Conservation (phyloP, 2,329 filamentous ascomycete genomes). For the Cladophialophora bantiana region DNA sequence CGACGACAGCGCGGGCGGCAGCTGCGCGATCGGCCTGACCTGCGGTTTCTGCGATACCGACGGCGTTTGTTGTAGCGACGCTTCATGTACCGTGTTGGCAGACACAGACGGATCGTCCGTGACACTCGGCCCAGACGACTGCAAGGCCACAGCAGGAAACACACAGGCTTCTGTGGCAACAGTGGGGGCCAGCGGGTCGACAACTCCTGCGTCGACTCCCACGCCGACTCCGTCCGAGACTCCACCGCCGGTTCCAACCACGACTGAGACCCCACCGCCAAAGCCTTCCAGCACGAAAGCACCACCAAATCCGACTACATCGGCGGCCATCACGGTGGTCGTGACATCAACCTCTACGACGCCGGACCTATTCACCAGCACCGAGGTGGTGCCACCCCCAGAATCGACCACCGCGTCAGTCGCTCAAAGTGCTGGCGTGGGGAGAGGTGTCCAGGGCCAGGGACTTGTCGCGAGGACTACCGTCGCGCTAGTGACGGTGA, state of each 20-base stretch:
- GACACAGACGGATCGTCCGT: constrained; percentile 1
- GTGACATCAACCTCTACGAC: neutral
- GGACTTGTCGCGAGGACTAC: neutral
- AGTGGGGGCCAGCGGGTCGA: neutral
- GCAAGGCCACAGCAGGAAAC: constrained; percentile 3
- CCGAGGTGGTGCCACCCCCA: neutral
- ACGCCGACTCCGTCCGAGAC: neutral
- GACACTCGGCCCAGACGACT: neutral
- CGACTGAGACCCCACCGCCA: neutral
- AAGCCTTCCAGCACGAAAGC: neutral
- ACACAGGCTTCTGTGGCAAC: neutral
- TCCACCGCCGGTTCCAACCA: neutral
- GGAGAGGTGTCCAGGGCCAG: neutral
- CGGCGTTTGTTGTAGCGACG: neutral
- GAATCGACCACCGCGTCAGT: neutral
- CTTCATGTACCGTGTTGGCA: neutral
- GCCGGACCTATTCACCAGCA: neutral
- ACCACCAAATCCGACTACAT: neutral
- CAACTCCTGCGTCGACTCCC: neutral
- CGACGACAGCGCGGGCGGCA: neutral
- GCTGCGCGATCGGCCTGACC: neutral
- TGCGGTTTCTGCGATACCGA: neutral
- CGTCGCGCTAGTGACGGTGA: neutral
- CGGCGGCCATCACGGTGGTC: neutral
- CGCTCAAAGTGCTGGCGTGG: neutral